Evolutionary conservation across 106 monocot genomes (phyloP), one percentile per base, ranked within the genome.

Genomic region (Cymbidium sinense): DNA sequence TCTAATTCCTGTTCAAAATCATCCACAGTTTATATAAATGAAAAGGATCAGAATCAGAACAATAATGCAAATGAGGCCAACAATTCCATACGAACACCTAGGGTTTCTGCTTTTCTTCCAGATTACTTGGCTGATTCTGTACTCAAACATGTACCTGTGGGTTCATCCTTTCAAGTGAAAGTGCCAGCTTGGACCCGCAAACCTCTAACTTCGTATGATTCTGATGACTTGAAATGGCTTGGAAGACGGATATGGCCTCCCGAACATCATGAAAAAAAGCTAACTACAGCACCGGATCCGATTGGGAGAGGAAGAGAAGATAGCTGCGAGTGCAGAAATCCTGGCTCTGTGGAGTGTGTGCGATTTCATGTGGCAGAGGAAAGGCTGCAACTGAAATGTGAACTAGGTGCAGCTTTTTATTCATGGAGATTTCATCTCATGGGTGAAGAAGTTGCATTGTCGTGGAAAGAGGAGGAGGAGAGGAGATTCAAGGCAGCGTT

Each of bases 391-490:
- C 54, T 99, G 58, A 92, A 87, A 80, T 77, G 82, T 54, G 89
- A 92, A 75, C 83, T 99, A 41, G 89, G 92, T 44, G 8, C 80
- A 67, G 88, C 77, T 28, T 99, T 99, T 78, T 72, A 85, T 74
- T 17, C 31, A 39, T 89, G 92, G 98, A 86, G 78, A 54, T 99
- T 99, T 73, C 37, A 89, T 76, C 69, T 52, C 11, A 99, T 99
- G 98, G 98, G 98, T 8, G 98, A 99, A 83, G 98, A 95, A 82
- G 82, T 99, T 44, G 72, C 98, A 7, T 89, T 99, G 77, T 85
- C 90, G 4, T 99, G 98, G 98, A 90, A 84, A 19, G 85, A 82
- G 35, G 87, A 84, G 76, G 98, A 99, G 72, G 88, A 94, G 78
- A 34, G 75, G 43, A 86, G 75, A 72, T 99, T 99, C 79, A 95